Conservation (phyloP, 2,329 filamentous ascomycete genomes). For the Ascosphaera acerosa region DNA sequence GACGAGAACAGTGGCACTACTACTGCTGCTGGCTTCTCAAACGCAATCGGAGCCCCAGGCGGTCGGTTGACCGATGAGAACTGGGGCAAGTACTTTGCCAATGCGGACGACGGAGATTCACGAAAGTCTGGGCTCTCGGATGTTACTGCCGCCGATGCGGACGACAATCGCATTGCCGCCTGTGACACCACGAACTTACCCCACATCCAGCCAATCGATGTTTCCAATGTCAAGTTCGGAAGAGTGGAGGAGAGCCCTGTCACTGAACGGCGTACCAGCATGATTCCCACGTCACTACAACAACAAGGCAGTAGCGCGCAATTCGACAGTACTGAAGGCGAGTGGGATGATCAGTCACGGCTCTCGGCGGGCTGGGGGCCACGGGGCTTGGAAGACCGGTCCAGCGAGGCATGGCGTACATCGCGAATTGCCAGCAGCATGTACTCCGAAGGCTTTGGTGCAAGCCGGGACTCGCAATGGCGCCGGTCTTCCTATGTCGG, state of each 20-base stretch:
- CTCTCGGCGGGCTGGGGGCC: not conserved
- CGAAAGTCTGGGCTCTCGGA: constrained; percentile 6
- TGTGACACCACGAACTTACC: constrained; percentile 17
- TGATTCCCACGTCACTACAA: not conserved
- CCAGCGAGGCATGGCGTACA: not conserved
- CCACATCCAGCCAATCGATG: constrained; percentile 13
- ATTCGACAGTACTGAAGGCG: not conserved
- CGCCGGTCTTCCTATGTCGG: not conserved
- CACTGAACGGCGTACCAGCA: not conserved
- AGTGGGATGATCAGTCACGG: not conserved
- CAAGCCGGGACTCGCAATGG: not conserved
- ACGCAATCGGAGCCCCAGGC: not conserved
- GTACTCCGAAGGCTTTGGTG: not conserved
- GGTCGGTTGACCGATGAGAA: constrained; percentile 22
- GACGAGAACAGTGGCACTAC: too few relatives aligned
- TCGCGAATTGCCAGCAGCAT: not conserved
- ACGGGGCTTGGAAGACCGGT: not conserved
- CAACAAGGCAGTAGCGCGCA: not conserved
- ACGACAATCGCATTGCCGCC: constrained; percentile 13
- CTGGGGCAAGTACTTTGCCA: constrained; percentile 24
- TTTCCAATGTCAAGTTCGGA: constrained; percentile 14
- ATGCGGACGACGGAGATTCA: constrained; percentile 7
- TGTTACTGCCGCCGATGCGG: constrained; percentile 8
- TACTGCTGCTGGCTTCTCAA: not conserved
- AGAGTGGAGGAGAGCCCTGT: constrained; percentile 11